These are phyloP conservation scores for Artemisia tridentata DNA, from an alignment of 129 eudicot genomes.

Conservation along the genomic window DNA sequence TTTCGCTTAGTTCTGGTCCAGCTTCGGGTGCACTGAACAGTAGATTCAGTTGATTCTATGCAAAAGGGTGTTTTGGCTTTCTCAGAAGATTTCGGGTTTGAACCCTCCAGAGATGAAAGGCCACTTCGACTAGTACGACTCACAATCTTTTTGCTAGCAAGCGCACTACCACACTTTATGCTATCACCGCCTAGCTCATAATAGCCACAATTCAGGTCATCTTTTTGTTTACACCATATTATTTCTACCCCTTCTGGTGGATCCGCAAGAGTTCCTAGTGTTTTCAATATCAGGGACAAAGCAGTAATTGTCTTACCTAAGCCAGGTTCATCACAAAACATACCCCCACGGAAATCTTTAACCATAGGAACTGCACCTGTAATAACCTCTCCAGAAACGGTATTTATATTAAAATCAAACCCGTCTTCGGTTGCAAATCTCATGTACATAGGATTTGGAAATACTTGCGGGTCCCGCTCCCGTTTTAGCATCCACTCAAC, in stretches of 20 bases:
- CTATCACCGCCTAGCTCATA: constrained; percentile 61
- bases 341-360: constrained; percentile 86
- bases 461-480: constrained; percentile 52
- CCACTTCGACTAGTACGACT: constrained; percentile 62
- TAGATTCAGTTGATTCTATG: constrained; percentile 26
- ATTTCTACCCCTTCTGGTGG: constrained; percentile 66
- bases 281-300: constrained; percentile 79
- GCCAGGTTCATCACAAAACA: constrained; percentile 99
- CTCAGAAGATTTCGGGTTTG: constrained; percentile 25
- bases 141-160: constrained; percentile 28
- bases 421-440: constrained; percentile 66
- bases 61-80: constrained; percentile 24
- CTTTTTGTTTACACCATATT: constrained; percentile 77
- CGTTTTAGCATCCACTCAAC: constrained; percentile 98
- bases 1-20: constrained; percentile 55
- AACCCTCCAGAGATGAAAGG: constrained; percentile 40
- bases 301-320: constrained; percentile 96
- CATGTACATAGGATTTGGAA: constrained; percentile 67
- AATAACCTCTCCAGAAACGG: constrained; percentile 67
- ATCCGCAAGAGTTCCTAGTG: constrained; percentile 83
- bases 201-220: constrained; percentile 76
- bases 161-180: constrained; percentile 23
- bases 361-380: constrained; percentile 55
- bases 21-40: constrained; percentile 40
- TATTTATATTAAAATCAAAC: constrained; percentile 58